Evolutionary conservation across 2,329 filamentous ascomycete species (phyloP).

Genomic region (Penicillium sp.): DNA sequence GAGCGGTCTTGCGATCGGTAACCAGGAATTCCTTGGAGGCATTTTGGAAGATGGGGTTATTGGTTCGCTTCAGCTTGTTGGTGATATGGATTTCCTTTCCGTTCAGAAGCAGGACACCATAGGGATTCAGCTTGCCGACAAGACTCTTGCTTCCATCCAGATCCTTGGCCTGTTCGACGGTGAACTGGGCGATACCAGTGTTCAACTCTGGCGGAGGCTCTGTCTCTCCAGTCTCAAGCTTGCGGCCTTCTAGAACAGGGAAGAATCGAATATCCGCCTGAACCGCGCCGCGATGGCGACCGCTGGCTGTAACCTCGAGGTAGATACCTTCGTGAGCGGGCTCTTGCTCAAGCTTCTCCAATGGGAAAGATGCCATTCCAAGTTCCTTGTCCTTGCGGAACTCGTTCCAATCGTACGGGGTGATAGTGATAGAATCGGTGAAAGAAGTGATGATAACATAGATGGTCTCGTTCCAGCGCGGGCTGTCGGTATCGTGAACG

Average conservation of each 20-base stretch:
- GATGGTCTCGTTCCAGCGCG: constrained; percentile 94
- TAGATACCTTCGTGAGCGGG: constrained; percentile 81
- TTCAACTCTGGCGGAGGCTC: constrained; percentile 86
- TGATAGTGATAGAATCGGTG: constrained; percentile 82
- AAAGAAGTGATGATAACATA: constrained; percentile 94
- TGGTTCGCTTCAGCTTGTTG: constrained; percentile 93
- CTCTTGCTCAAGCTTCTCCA: constrained; percentile 80
- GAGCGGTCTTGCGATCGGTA: constrained; percentile 88
- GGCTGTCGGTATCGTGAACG: constrained; percentile 80
- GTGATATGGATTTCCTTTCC: constrained; percentile 88
- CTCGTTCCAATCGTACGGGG: constrained; percentile 91
- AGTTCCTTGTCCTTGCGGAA: constrained; percentile 96
- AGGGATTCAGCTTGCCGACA: constrained; percentile 88
- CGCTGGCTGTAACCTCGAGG: constrained; percentile 81
- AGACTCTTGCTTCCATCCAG: constrained; percentile 90
- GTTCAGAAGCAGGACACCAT: constrained; percentile 85
- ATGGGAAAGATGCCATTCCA: constrained; percentile 79
- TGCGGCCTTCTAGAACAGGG: constrained; percentile 75
- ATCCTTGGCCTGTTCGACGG: constrained; percentile 94
- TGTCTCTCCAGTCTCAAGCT: constrained; percentile 73
- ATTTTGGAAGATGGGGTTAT: constrained; percentile 95
- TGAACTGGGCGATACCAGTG: constrained; percentile 92
- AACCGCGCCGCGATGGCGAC: constrained; percentile 79
- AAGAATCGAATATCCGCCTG: constrained; percentile 90
- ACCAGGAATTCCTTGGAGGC: constrained; percentile 93